Evolutionary conservation across 1,284 basidiomycete genomes (phyloP), one percentile per base, ranked within the genome.

Genomic region (Sanghuangporus baumii): DNA sequence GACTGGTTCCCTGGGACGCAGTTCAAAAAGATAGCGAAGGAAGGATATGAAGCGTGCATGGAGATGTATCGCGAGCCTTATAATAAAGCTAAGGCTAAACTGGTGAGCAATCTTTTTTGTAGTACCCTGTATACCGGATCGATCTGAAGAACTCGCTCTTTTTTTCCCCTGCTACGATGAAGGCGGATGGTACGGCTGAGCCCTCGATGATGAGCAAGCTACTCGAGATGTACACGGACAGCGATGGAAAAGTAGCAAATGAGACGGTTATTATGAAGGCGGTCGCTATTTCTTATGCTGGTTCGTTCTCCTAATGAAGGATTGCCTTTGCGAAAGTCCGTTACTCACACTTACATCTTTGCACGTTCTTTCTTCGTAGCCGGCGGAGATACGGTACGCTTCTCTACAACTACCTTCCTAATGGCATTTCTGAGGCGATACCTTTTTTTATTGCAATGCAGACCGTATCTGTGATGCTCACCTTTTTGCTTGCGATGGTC

Each of bases 11-110:
- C 64, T 34, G 64, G 64, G 16, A 38, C 64, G n/a, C 52, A 43
- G 5, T 87, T 57, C 68, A 74, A 18, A 76, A 82, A 48, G 78
- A 84, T 79, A 81, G 82, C 47, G 78, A 82, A 16, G 74, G 74
- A 55, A 84, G 86, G 16, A 75, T 81, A 67, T 75, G 23, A 43
- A n/a, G 40, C 38, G 14, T 55, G 51, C 20, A 52, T 16, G 58
- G 57, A n/a, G 26, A 64, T 65, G 55, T 48, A 23, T 43, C 38
- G 52, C 40, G 50, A 54, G 36, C 63, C 63, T 11, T 55, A 54
- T 41, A 37, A 55, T n/a, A 51, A 64, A 55, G 55, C 59, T 1
- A 60, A 66, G 31, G 41, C 51, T 7, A 56, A 43, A 41, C 58
- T 59, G 8, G 66, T 65, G 20, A 40, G 57, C 54, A 14, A 20